phyloP scores from a whole-genome alignment of 768 basidiomycete species.

The Amyloporia xantha region DNA sequence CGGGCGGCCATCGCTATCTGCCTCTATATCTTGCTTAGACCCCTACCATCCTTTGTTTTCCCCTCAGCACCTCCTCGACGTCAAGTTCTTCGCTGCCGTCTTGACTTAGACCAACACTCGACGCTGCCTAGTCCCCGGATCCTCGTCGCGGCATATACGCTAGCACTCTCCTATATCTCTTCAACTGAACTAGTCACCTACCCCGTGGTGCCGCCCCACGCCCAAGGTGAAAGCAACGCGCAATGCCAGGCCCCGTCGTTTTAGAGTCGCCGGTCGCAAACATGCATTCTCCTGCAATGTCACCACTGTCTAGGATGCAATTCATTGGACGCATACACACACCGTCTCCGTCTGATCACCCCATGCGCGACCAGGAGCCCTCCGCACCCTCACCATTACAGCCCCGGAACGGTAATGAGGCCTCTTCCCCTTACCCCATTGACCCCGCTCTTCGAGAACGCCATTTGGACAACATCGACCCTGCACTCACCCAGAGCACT shows the following conservation, averaged over 20 bases:
- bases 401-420: constrained; percentile 30
- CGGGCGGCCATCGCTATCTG: constrained; percentile 2
- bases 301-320: constrained; percentile 38
- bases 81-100: background rate
- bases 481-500: constrained; percentile 13
- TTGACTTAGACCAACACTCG: background rate
- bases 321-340: constrained; percentile 32
- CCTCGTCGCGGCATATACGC: too few species aligned
- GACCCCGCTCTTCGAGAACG: constrained; percentile 21
- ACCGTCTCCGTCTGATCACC: constrained; percentile 23
- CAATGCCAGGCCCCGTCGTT: constrained; percentile 43
- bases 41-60: constrained; percentile 1
- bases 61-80: constrained; percentile 1
- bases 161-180: background rate
- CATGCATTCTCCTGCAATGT: constrained; percentile 40
- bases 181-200: background rate
- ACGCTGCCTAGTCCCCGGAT: background rate
- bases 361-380: constrained; percentile 19
- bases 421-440: constrained; percentile 19
- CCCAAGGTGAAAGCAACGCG: background rate
- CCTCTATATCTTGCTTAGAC: constrained; percentile 3
- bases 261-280: constrained; percentile 47
- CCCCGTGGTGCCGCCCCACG: background rate
- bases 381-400: constrained; percentile 22
- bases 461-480: constrained; percentile 19